Conservation (phyloP, 768 basidiomycete species). For the Floccularia luteovirens region DNA sequence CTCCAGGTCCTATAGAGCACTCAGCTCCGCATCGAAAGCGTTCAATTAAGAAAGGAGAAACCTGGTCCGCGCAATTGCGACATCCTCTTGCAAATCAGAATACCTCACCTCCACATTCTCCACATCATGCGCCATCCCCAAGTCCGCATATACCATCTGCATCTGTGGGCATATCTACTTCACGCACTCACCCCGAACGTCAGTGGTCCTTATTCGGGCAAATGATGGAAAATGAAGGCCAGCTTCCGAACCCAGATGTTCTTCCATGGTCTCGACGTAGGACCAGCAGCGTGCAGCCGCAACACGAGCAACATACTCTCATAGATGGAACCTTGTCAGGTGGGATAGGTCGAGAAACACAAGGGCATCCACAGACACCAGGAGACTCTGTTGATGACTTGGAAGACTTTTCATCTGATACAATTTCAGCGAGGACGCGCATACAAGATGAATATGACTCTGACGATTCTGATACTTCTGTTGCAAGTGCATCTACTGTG, state of each 20-base stretch:
- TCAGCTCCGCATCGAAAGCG: too few relatives aligned
- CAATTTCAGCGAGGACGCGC: not conserved
- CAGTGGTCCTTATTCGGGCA: constrained; percentile 68
- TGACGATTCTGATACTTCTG: constrained; percentile 12
- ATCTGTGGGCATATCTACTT: not conserved
- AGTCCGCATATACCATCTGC: not conserved
- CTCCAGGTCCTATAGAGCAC: too few relatives aligned
- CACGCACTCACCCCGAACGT: constrained; percentile 12
- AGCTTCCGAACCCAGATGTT: constrained; percentile 15
- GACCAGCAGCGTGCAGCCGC: constrained; percentile 1
- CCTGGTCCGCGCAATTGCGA: not conserved
- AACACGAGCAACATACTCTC: not conserved
- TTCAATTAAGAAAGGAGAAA: not conserved
- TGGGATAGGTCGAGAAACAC: too few relatives aligned
- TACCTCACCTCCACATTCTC: constrained; percentile 2
- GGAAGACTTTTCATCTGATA: not conserved
- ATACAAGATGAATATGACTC: constrained; percentile 5
- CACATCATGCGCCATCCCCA: not conserved
- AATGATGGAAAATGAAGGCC: constrained; percentile 61
- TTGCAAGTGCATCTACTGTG: not conserved
- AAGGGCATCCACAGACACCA: too few relatives aligned
- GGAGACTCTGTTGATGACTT: too few relatives aligned
- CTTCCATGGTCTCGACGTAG: not conserved
- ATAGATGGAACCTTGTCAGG: not conserved
- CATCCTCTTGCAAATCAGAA: not conserved